Percentiles rank a stretch among this genome's conserved stretches.
phyloP scores from a whole-genome alignment of 192 early-diverging fungal genomes.

The Mortierella antarctica region DNA sequence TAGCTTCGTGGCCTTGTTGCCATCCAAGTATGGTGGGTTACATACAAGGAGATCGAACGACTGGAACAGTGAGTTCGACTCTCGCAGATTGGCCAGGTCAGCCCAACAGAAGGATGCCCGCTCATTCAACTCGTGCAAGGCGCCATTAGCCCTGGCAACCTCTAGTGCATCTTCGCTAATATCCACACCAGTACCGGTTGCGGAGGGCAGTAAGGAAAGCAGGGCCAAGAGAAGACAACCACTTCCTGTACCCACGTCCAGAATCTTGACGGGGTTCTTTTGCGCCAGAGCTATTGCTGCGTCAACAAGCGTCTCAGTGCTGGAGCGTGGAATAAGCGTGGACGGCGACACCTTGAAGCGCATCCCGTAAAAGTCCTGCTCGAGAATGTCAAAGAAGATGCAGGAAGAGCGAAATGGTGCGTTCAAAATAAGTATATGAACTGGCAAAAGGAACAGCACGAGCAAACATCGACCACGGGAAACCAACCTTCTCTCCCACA shows the following conservation, averaged over 20 bases:
- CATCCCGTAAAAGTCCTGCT: slow-evolving; percentile 66
- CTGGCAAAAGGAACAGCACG: background rate
- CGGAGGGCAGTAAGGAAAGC: slow-evolving; percentile 12
- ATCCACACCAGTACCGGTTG: slow-evolving; percentile 73
- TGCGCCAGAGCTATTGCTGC: slow-evolving; percentile 47
- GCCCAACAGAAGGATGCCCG: slow-evolving; percentile 52
- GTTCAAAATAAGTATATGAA: background rate
- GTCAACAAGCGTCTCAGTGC: slow-evolving; percentile 74
- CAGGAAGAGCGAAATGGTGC: background rate
- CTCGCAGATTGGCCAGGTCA: slow-evolving; percentile 59
- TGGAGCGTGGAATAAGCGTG: slow-evolving; percentile 77
- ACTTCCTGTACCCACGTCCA: slow-evolving; percentile 83
- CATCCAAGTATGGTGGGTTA: slow-evolving; percentile 79
- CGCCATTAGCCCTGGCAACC: slow-evolving; percentile 63
- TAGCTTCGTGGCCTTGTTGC: slow-evolving; percentile 24
- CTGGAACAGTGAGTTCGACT: slow-evolving; percentile 45
- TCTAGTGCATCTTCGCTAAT: slow-evolving; percentile 65
- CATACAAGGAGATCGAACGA: slow-evolving; percentile 70
- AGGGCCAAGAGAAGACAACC: slow-evolving; percentile 78
- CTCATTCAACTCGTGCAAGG: slow-evolving; percentile 38
- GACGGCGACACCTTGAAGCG: slow-evolving; percentile 67
- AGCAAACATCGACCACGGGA: background rate
- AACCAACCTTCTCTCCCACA: slow-evolving; percentile 60
- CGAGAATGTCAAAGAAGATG: slow-evolving; percentile 35
- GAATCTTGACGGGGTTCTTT: slow-evolving; percentile 22